Evolutionary conservation across 2,329 filamentous ascomycete genomes (phyloP).

Genomic region (Chalara sp.): DNA sequence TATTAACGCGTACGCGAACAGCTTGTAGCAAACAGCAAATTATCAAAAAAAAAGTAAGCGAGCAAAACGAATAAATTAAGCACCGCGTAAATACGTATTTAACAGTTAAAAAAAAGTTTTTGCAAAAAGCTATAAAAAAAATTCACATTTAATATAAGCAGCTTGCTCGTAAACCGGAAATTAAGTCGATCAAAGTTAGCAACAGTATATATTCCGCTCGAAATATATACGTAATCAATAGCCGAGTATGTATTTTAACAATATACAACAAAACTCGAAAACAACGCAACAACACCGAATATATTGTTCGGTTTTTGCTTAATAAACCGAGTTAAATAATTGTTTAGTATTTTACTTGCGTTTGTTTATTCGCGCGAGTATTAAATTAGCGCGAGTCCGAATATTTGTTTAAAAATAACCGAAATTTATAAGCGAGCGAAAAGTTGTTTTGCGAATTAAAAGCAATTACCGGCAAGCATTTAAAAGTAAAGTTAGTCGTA

Average conservation of each 20-base stretch:
- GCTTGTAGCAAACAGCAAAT: no score
- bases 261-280: constrained; percentile 6
- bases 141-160: no score
- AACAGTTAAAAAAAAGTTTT: no score
- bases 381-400: neutral
- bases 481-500: no score
- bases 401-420: neutral
- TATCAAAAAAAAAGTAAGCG: no score
- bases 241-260: constrained; percentile 5
- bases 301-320: constrained; percentile 3
- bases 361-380: constrained; percentile 2
- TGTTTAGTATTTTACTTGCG: neutral
- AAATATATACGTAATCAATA: constrained; percentile 9
- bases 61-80: no score
- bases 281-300: constrained; percentile 4
- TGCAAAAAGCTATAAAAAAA: no score
- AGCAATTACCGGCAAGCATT: no score
- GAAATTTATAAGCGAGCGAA: neutral
- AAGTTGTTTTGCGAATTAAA: no score
- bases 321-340: constrained; percentile 3
- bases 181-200: constrained; percentile 5
- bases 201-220: constrained; percentile 6
- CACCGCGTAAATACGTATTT: no score
- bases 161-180: no score
- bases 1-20: no score